Base-by-base conservation (phyloP, 768 basidiomycete genomes). In the Leucocoprinus birnbaumii region DNA sequence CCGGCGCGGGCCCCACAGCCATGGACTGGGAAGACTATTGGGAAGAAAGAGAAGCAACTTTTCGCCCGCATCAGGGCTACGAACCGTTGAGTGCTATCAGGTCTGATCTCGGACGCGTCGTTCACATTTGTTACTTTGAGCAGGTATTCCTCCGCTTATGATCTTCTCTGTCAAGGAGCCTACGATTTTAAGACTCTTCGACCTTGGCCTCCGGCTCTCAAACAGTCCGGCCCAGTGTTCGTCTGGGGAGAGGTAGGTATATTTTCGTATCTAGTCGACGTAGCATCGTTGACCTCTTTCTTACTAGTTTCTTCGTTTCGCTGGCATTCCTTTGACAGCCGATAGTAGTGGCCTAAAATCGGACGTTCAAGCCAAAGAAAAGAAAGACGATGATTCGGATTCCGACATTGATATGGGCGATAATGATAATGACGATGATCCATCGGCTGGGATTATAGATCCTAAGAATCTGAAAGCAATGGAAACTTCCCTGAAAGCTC, bases 21-120 rank as follows among this genome's bases (percentile, higher is more conserved):
- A 71, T 64, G 53, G 69, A 70, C 40, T 91, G 88, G 88, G 87
- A 78, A 71, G 82, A 88, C 56, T 71, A 80, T n/a, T 91, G 89
- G 89, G 79, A 79, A 48, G 80, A 85, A 40, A 73, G 70, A 2
- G 87, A 90, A 64, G 67, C 73, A 9, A 16, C 54, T 18, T 46
- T 67, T 75, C 27, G 72, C 82, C 55, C 66, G 71, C 37, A 69
- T 63, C 25, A 68, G 68, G 40, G 71, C 67, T 34, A 80, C 79
- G 54, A 87, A 62, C 66, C 71, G 87, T 88, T 31, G 58, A 61
- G 84, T 72, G 14, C 7, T 25, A 21, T 35, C 27, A 45, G 40
- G 8, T 48, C 11, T 37, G 8, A 21, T 18, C 24, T 31, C n/a
- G 18, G 47, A 48, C 9, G 27, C 35, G 46, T 58, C 37, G 51